Evolutionary conservation across 306 rosid species (phyloP).

Genomic region (Prunus armeniaca): DNA sequence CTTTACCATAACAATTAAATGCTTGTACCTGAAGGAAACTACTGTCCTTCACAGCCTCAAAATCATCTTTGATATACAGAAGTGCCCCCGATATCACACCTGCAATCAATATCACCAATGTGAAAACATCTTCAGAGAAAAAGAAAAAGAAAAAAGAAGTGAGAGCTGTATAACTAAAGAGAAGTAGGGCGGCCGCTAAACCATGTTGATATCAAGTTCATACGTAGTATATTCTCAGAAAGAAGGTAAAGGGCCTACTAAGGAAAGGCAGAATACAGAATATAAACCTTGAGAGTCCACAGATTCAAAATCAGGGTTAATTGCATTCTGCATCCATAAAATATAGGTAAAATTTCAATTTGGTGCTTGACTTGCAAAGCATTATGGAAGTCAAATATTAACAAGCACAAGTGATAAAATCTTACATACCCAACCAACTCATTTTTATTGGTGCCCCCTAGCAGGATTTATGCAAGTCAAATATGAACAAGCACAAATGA

Average conservation of each 20-base stretch:
- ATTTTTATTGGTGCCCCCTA: not conserved
- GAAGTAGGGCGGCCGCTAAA: not conserved
- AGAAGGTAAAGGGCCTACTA: not conserved
- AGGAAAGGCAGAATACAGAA: not conserved
- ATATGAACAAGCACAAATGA: not conserved
- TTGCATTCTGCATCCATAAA: not conserved
- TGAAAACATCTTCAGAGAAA: not conserved
- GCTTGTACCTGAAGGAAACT: slow-evolving; percentile 50
- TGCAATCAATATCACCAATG: slow-evolving; percentile 19
- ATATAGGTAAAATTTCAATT: not conserved
- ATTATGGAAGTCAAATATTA: not conserved
- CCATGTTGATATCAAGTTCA: not conserved
- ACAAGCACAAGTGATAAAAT: not conserved
- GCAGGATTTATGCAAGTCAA: not conserved
- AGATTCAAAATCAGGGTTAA: not conserved
- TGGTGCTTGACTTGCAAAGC: not conserved
- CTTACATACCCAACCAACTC: not conserved
- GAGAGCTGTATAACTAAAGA: not conserved
- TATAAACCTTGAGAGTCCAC: not conserved
- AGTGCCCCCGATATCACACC: slow-evolving; percentile 64
- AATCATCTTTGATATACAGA: slow-evolving; percentile 59
- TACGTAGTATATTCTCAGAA: not conserved
- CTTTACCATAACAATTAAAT: not conserved
- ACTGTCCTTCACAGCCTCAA: slow-evolving; percentile 45
- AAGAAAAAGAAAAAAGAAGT: not conserved